A percentile compares a stretch with the other conserved stretches of the same genome.
Conservation (phyloP, 306 rosid genomes). For the Cicer yamashitae region DNA sequence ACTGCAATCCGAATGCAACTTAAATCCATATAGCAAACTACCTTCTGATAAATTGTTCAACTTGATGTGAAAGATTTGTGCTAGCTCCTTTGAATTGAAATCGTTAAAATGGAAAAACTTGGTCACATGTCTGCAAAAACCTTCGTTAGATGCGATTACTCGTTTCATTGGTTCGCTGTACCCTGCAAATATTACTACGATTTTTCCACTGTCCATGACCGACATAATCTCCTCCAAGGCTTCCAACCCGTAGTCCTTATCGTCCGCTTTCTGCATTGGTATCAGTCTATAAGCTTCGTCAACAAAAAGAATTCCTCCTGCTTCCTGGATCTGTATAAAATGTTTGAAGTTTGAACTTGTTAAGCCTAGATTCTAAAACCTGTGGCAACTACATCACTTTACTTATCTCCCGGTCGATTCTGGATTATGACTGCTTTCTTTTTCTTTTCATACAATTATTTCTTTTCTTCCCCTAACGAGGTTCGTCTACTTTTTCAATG, state of each 20-base stretch:
- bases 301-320: conserved; percentile 94
- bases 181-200: conserved; percentile 94
- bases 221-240: conserved; percentile 99
- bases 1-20: conserved; percentile 73
- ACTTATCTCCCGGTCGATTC: no score
- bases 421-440: no score
- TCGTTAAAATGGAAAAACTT: conserved; percentile 86
- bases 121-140: conserved; percentile 92
- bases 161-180: conserved; percentile 92
- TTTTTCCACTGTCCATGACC: conserved; percentile 93
- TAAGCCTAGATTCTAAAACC: conserved; percentile 22
- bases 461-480: no score
- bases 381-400: no score
- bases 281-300: conserved; percentile 95
- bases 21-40: conserved; percentile 82
- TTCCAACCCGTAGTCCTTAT: conserved; percentile 95
- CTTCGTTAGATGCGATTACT: conserved; percentile 89
- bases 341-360: conserved; percentile 31
- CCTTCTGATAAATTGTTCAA: conserved; percentile 69
- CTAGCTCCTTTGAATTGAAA: conserved; percentile 79
- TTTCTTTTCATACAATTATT: no score
- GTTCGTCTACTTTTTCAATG: no score
- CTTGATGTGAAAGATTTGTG: conserved; percentile 83
- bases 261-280: conserved; percentile 95
- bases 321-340: conserved; percentile 73